These are phyloP conservation scores for Actinomortierella wolfii DNA, from an alignment of 371 early-diverging fungal species.

Conservation along the genomic window DNA sequence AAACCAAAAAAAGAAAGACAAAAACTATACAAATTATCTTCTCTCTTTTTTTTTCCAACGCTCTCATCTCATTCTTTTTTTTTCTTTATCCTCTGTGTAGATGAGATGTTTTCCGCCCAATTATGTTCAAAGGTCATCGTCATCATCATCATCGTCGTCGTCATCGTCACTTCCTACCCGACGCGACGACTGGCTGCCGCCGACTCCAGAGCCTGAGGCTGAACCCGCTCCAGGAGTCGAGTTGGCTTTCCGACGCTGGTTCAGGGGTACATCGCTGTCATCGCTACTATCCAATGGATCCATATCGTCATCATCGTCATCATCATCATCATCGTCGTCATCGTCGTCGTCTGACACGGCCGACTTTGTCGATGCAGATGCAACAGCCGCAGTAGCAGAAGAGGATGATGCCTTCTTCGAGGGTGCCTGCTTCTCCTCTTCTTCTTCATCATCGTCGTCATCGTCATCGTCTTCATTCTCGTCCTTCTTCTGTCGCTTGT, in stretches of 20 bases:
- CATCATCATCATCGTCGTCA: slow-evolving; percentile 37
- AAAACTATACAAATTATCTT: no score
- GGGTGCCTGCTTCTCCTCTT: slow-evolving; percentile 9
- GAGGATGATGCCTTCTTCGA: no score
- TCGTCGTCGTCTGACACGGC: slow-evolving; percentile 2
- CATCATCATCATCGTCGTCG: slow-evolving; percentile 37
- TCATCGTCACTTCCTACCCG: slow-evolving; percentile 19
- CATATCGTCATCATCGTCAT: slow-evolving; percentile 1
- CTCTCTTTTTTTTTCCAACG: no score
- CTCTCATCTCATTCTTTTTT: no score
- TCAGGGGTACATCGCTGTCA: slow-evolving; percentile 48
- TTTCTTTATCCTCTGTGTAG: no score
- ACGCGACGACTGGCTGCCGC: slow-evolving; percentile 3
- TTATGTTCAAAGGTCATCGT: no score
- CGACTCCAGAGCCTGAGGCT: slow-evolving; percentile 4
- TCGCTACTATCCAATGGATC: slow-evolving; percentile 27
- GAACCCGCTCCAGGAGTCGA: slow-evolving; percentile 1
- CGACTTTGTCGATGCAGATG: no score
- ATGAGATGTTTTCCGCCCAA: no score
- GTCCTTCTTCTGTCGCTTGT: slow-evolving; percentile 47
- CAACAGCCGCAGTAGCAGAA: no score
- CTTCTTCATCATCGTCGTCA: slow-evolving; percentile 46
- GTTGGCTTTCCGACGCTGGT: slow-evolving; percentile 11
- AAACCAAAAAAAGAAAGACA: no score
- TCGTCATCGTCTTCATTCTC: slow-evolving; percentile 46